Base-by-base conservation (phyloP, 345 rosid species). In the Acer yangbiense region DNA sequence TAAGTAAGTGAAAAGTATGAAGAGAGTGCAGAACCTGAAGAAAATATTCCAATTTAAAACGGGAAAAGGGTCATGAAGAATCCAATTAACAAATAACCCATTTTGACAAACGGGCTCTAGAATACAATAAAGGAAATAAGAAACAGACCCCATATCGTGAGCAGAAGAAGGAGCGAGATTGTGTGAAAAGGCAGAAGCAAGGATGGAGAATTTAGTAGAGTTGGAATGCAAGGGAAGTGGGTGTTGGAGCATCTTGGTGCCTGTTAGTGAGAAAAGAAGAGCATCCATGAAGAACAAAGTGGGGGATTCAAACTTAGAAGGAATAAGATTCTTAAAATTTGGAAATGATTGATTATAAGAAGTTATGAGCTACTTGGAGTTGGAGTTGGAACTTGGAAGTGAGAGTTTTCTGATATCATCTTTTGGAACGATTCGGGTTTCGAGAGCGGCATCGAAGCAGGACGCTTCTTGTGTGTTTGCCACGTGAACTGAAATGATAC, bases 401-500 rank as follows among this genome's bases (percentile, higher is more conserved):
- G 6, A 55, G 58, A 58, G 13, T 48, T 69, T 73, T 58, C 32
- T 16, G 71, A 73, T 52, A 9, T 29, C 14, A 9, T 61, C 20
- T 1, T 65, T 55, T 52, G 44, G 71, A 78, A 71, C 27, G 66
- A 76, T 62, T 70, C 17, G 12, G 27, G 73, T 23, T 72, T 74
- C 71, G 66, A 60, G 65, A 68, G 44, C 69, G 75, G 60, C 61
- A 43, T 70, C 32, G 63, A 77, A 75, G 20, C 57, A 62, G 75
- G 82, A 55, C 48, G 67, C 57, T 60, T 61, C 12, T 32, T 23
- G 25, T 23, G 25, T 23, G 25, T 23, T 23, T 44, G 90, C 85
- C 94, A 90, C 91, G 94, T 90, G 90, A 86, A 83, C 78, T 87
- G 88, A 75, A 32, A 55, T 43, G 23, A 55, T 5, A 41, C 39